Percentiles rank a stretch among this genome's conserved stretches.
Conservation (phyloP, 768 basidiomycete species). For the Paxillus involutus region DNA sequence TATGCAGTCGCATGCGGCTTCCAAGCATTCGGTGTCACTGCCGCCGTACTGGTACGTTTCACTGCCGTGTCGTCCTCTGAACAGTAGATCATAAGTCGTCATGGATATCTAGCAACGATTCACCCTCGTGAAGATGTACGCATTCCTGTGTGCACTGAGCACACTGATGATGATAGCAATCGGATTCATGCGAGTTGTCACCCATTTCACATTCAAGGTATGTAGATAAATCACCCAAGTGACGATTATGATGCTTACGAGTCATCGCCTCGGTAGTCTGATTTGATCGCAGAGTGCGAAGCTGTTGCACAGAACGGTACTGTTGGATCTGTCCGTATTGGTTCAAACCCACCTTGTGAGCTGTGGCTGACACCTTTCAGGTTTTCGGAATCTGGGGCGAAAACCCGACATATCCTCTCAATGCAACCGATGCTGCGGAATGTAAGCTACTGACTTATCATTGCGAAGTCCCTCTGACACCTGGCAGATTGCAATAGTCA, state of each 20-base stretch:
- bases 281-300: conserved; percentile 58
- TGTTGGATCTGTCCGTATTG: conserved; percentile 32
- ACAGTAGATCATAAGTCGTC: not conserved
- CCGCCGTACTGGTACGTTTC: conserved; percentile 48
- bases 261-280: conserved; percentile 37
- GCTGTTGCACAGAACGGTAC: conserved; percentile 34
- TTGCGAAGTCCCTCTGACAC: conserved; percentile 9
- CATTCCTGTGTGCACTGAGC: conserved; percentile 47
- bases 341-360: not conserved
- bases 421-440: conserved; percentile 37
- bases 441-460: conserved; percentile 40
- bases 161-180: conserved; percentile 50
- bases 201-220: conserved; percentile 72
- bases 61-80: not conserved
- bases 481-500: conserved; percentile 56
- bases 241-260: not conserved
- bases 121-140: conserved; percentile 52
- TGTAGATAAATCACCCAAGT: conserved; percentile 2
- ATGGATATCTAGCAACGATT: conserved; percentile 49
- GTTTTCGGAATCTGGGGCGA: conserved; percentile 60
- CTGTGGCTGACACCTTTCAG: conserved; percentile 19
- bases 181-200: conserved; percentile 54
- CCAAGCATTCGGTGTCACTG: conserved; percentile 54
- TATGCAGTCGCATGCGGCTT: conserved; percentile 52
- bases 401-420: conserved; percentile 29